Percentiles rank a stretch among this genome's conserved stretches.
phyloP scores from a whole-genome alignment of 805 yeast genomes.

The Candida vartiovaarae region DNA sequence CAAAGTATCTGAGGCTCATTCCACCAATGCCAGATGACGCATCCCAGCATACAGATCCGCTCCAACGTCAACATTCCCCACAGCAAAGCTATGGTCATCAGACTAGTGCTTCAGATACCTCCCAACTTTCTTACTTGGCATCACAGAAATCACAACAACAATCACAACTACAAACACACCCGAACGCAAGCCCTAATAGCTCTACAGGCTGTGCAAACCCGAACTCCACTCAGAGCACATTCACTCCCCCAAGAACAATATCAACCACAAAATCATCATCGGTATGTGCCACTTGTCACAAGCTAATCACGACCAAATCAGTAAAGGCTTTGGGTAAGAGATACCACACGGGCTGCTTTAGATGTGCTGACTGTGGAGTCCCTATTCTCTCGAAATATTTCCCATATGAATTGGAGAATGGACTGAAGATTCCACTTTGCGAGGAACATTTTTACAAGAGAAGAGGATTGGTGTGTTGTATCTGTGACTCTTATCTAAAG shows the following conservation, averaged over 20 bases:
- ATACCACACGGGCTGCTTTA: constrained; percentile 83
- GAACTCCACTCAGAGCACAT: not conserved
- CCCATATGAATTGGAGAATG: constrained; percentile 53
- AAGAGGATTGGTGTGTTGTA: constrained; percentile 76
- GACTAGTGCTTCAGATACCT: constrained; percentile 8
- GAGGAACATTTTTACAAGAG: constrained; percentile 89
- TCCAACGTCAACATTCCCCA: constrained; percentile 2
- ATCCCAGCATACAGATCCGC: not conserved
- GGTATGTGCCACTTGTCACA: constrained; percentile 41
- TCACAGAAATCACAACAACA: constrained; percentile 2
- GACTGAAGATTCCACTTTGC: constrained; percentile 60
- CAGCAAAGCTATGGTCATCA: constrained; percentile 3
- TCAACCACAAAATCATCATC: constrained; percentile 2
- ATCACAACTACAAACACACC: not conserved
- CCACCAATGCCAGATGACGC: constrained; percentile 22
- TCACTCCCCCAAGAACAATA: constrained; percentile 9
- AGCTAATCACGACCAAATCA: constrained; percentile 61
- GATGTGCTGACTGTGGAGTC: constrained; percentile 76
- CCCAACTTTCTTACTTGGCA: constrained; percentile 5
- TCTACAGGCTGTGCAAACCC: not conserved
- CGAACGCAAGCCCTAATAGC: not conserved
- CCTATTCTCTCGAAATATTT: constrained; percentile 85
- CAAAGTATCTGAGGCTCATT: constrained; percentile 21
- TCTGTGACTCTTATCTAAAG: constrained; percentile 77
- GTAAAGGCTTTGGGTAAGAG: constrained; percentile 77